Evolutionary conservation across 495 filamentous ascomycete species (phyloP).

Genomic region (Aspergillus bertholletiae): DNA sequence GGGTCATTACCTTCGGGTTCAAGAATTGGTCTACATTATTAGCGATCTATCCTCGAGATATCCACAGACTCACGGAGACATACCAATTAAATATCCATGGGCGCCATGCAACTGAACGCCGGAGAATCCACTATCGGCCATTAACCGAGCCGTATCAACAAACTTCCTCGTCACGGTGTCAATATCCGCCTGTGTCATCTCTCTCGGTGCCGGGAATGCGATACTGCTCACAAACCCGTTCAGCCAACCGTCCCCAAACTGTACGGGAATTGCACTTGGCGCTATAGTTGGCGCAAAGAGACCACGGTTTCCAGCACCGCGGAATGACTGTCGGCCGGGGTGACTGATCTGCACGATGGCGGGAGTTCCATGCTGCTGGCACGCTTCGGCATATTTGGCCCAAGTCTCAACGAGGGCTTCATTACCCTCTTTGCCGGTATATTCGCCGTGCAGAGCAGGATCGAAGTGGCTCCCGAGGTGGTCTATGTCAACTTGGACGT

Average conservation of each 20-base stretch:
- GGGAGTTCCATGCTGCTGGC: slow-evolving; percentile 44
- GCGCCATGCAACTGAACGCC: slow-evolving; percentile 56
- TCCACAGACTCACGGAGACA: slow-evolving; percentile 11
- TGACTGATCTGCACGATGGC: slow-evolving; percentile 56
- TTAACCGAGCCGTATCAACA: slow-evolving; percentile 43
- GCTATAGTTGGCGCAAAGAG: slow-evolving; percentile 45
- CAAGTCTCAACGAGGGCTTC: slow-evolving; percentile 32
- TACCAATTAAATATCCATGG: slow-evolving; percentile 57
- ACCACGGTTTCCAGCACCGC: slow-evolving; percentile 39
- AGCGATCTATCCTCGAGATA: neutral
- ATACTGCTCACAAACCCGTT: slow-evolving; percentile 30
- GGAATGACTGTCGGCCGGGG: slow-evolving; percentile 53
- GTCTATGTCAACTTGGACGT: slow-evolving; percentile 54
- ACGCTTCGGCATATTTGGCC: slow-evolving; percentile 44
- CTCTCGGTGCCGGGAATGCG: slow-evolving; percentile 39
- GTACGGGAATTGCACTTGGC: slow-evolving; percentile 41
- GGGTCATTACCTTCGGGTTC: slow-evolving; percentile 29
- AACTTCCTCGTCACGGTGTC: slow-evolving; percentile 42
- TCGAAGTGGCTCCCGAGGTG: slow-evolving; percentile 45
- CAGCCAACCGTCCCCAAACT: slow-evolving; percentile 34
- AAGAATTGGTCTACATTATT: slow-evolving; percentile 37
- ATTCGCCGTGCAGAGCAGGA: slow-evolving; percentile 34
- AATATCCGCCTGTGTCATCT: slow-evolving; percentile 50
- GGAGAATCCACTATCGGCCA: slow-evolving; percentile 50
- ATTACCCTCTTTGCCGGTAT: slow-evolving; percentile 26